These are phyloP conservation scores for Yarrowia alimentaria DNA, from an alignment of 805 yeast genomes.

Conservation along the genomic window DNA sequence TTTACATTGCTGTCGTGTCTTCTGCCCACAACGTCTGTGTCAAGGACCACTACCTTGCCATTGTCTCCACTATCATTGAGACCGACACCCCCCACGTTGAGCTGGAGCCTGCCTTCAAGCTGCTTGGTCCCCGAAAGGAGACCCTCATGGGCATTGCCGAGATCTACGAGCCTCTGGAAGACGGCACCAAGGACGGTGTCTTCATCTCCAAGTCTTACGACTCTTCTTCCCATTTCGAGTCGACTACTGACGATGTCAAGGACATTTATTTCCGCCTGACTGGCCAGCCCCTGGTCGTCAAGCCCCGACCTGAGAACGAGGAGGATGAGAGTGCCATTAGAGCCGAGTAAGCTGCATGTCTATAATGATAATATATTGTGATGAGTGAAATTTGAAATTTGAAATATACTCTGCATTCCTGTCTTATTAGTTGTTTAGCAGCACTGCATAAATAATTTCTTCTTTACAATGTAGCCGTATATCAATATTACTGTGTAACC, in stretches of 20 bases:
- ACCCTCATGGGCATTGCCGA: constrained; percentile 94
- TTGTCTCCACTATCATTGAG: constrained; percentile 90
- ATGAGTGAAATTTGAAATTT: not conserved
- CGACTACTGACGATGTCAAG: constrained; percentile 94
- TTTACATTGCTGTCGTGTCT: constrained; percentile 87
- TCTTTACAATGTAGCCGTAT: no score
- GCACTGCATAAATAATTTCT: no score
- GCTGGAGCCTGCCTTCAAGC: constrained; percentile 88
- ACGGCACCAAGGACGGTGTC: constrained; percentile 76
- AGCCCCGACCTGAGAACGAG: constrained; percentile 69
- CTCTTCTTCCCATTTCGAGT: constrained; percentile 91
- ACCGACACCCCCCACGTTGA: constrained; percentile 90
- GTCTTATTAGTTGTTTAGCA: no score
- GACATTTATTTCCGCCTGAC: constrained; percentile 88
- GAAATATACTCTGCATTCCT: no score
- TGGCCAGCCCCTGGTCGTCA: constrained; percentile 86
- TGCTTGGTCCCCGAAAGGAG: constrained; percentile 74
- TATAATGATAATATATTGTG: constrained; percentile 22
- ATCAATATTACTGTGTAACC: no score
- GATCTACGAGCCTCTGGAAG: constrained; percentile 78
- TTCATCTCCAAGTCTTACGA: constrained; percentile 88
- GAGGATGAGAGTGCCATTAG: constrained; percentile 29
- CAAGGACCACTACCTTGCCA: constrained; percentile 85
- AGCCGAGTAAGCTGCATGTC: constrained; percentile 28
- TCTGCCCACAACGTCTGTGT: constrained; percentile 88